phyloP scores from a whole-genome alignment of 2,329 filamentous ascomycete species.

The Canariomyces notabilis region DNA sequence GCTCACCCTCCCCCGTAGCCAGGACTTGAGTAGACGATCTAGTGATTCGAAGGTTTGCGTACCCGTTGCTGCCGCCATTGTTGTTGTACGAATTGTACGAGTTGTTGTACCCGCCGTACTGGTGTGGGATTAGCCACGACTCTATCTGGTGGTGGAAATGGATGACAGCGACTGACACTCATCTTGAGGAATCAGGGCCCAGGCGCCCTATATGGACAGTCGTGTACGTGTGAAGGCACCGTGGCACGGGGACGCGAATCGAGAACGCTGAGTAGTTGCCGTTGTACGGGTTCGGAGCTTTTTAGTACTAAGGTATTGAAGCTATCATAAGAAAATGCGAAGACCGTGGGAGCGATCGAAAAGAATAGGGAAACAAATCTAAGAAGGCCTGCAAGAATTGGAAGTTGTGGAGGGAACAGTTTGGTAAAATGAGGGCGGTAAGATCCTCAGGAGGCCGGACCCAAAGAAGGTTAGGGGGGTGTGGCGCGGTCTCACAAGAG shows the following conservation, averaged over 20 bases:
- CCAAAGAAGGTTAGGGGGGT: conserved; percentile 22
- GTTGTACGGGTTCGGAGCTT: neutral
- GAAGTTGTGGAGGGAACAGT: conserved; percentile 5
- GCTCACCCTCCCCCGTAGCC: too few species aligned
- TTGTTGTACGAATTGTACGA: conserved; percentile 8
- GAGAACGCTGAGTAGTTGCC: neutral
- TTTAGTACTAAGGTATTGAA: too few species aligned
- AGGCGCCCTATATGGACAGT: neutral
- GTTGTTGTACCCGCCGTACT: conserved; percentile 17
- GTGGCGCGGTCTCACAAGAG: conserved; percentile 20
- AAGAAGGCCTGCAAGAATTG: conserved; percentile 4
- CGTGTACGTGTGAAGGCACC: neutral
- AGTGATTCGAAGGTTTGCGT: neutral
- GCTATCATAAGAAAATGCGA: too few species aligned
- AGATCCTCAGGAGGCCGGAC: conserved; percentile 23
- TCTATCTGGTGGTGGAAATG: neutral
- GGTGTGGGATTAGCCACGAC: neutral
- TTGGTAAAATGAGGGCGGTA: conserved; percentile 12
- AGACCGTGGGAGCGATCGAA: neutral
- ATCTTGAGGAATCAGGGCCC: conserved; percentile 2
- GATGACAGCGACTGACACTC: conserved; percentile 6
- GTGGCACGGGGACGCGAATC: neutral
- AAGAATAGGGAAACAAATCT: neutral
- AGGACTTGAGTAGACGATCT: neutral
- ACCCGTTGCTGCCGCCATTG: conserved; percentile 8